Evolutionary conservation across 1,139 yeast species (phyloP).

Genomic region (Taiozyma sp.): DNA sequence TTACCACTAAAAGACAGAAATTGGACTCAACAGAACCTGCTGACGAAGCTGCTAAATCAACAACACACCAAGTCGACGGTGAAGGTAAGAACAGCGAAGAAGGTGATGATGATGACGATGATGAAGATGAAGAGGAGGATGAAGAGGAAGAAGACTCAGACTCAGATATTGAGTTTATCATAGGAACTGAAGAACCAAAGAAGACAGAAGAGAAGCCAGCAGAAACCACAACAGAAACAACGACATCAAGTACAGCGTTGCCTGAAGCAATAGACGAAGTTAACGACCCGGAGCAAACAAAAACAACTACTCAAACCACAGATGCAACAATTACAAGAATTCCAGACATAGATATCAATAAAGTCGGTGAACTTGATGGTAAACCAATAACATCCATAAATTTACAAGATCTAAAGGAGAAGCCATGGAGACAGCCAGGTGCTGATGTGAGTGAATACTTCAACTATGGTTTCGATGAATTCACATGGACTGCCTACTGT

Average conservation of each 20-base stretch:
- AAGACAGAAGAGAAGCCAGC: conserved; percentile 12
- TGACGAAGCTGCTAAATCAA: conserved; percentile 16
- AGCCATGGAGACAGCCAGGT: conserved; percentile 98
- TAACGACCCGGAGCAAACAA: conserved; percentile 14
- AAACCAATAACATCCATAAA: conserved; percentile 81
- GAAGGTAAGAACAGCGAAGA: conserved; percentile 29
- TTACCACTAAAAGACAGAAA: conserved; percentile 8
- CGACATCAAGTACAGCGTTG: conserved; percentile 25
- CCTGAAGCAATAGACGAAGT: conserved; percentile 24
- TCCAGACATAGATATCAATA: conserved; percentile 64
- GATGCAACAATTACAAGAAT: conserved; percentile 30
- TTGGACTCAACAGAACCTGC: conserved; percentile 8
- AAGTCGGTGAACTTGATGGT: conserved; percentile 78
- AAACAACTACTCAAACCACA: conserved; percentile 26
- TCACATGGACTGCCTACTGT: conserved; percentile 93
- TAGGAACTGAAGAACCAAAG: conserved; percentile 41
- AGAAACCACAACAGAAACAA: conserved; percentile 26
- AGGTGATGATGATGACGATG: conserved; percentile 27
- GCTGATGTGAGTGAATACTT: conserved; percentile 93
- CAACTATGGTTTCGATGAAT: conserved; percentile 94
- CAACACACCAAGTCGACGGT: conserved; percentile 24
- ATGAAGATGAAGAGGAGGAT: conserved; percentile 33
- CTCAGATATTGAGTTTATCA: conserved; percentile 61
- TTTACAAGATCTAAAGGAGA: conserved; percentile 78
- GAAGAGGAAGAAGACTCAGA: conserved; percentile 44